These are phyloP conservation scores for Chlamydomonas sp. DNA, from an alignment of 139 green algal genomes.

Conservation along the genomic window DNA sequence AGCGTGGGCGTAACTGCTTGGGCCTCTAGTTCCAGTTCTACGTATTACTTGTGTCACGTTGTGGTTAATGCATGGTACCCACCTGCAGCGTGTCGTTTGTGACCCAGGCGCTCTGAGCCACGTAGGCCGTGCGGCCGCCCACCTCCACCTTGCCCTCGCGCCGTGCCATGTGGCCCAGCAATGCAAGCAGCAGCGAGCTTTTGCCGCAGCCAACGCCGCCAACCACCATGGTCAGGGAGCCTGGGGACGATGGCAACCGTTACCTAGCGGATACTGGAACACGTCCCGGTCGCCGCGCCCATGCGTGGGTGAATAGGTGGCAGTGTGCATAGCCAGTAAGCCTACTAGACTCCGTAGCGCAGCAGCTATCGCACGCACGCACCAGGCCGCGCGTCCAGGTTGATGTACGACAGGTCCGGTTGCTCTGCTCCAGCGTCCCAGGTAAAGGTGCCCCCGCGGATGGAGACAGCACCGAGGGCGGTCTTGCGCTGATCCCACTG, in stretches of 20 bases:
- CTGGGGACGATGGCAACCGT: conserved; percentile 25
- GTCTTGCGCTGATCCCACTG: conserved; percentile 21
- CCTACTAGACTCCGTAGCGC: too few relatives aligned
- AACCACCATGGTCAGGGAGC: conserved; percentile 81
- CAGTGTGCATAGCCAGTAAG: too few relatives aligned
- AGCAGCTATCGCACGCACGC: too few relatives aligned
- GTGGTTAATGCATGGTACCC: too few relatives aligned
- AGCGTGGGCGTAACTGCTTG: too few relatives aligned
- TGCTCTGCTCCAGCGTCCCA: conserved; percentile 50
- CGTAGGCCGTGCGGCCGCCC: conserved; percentile 79
- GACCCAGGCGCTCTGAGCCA: conserved; percentile 91
- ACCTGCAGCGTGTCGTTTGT: conserved; percentile 87
- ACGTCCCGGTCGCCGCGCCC: too few relatives aligned
- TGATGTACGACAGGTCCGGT: conserved; percentile 50
- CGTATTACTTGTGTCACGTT: too few relatives aligned
- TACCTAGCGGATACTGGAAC: too few relatives aligned
- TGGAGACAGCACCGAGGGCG: conserved; percentile 13
- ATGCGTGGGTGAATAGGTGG: too few relatives aligned
- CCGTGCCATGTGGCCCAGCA: conserved; percentile 83
- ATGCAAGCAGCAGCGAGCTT: conserved; percentile 73
- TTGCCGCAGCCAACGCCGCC: conserved; percentile 88
- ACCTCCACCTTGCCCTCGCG: conserved; percentile 53
- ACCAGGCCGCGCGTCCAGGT: not conserved
- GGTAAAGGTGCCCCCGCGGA: conserved; percentile 50
- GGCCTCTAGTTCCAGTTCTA: too few relatives aligned